Evolutionary conservation across 371 early-diverging fungal genomes (phyloP).

Genomic region (Mucor velutinosus): DNA sequence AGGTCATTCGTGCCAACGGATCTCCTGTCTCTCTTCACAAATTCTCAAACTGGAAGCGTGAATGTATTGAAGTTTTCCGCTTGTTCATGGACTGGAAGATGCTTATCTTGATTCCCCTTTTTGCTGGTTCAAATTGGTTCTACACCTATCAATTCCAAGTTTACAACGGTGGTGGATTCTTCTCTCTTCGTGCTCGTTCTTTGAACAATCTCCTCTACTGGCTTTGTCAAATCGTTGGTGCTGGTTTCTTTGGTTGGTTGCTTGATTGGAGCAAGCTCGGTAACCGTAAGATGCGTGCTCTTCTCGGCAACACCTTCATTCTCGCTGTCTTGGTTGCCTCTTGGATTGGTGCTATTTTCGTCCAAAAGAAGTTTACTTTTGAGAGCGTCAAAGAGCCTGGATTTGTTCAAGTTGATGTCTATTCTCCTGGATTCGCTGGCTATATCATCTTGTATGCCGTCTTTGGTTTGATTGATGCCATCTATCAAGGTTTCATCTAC

Average conservation of each 20-base stretch:
- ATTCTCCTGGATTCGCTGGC: constrained; percentile 44
- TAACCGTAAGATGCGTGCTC: constrained; percentile 54
- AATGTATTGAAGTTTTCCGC: constrained; percentile 54
- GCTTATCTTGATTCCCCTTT: constrained; percentile 67
- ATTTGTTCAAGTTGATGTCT: constrained; percentile 28
- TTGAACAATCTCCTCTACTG: constrained; percentile 76
- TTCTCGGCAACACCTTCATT: constrained; percentile 55
- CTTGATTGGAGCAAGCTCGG: constrained; percentile 53
- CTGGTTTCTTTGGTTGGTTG: constrained; percentile 57
- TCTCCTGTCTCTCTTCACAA: constrained; percentile 59
- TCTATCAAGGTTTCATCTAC: constrained; percentile 74
- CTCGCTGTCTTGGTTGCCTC: constrained; percentile 47
- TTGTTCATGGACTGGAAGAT: constrained; percentile 70
- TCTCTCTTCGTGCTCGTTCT: constrained; percentile 60
- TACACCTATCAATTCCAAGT: constrained; percentile 69
- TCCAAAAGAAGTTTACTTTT: constrained; percentile 55
- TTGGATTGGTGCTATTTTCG: constrained; percentile 61
- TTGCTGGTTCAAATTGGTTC: constrained; percentile 76
- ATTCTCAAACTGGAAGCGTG: constrained; percentile 58
- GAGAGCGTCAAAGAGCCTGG: constrained; percentile 20
- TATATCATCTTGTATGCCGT: constrained; percentile 61
- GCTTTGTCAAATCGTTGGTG: constrained; percentile 71
- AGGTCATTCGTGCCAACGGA: constrained; percentile 70
- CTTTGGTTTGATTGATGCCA: constrained; percentile 71
- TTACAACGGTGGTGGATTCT: constrained; percentile 51